Base-by-base conservation (phyloP, 202 grass and related monocot genomes). In the Eragrostis tef region DNA sequence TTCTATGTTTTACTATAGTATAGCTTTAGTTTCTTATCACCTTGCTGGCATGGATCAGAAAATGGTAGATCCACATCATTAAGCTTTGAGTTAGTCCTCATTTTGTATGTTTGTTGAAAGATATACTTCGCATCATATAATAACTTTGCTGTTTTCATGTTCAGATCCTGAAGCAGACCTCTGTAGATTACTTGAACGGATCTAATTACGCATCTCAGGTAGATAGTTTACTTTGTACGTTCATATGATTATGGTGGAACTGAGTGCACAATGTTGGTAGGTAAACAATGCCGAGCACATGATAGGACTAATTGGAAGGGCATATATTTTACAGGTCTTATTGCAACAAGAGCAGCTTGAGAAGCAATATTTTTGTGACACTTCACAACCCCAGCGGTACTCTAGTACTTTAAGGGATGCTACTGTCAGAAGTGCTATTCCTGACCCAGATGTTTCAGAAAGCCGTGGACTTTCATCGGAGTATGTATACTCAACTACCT, bases 361-460 rank as follows among this genome's bases (percentile, higher is more conserved):
- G 88, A 84, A 84, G 48, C 90, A 81, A 85, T 71, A 44, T 70
- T 83, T 52, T 14, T 62, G 11, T 49, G 58, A 73, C 77, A 64
- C 51, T 70, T 64, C 73, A 58, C 64, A 80, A 81, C 57, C 73
- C 20, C 67, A 81, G 67, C 25, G 41, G 16, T 84, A 80, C 64
- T 77, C 73, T 73, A 89, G 74, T 77, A 83, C 79, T 86, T 94
- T 82, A 51, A 82, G 84, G 86, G 79, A 60, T 74, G 83, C 83
- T 73, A 72, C 87, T 75, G 92, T 98, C 43, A 93, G 91, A 87
- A 90, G 71, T 93, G 80, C 78, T 79, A 89, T 98, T 89, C 85
- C 88, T 29, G 95, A 93, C 14, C 95, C 95, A 82, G 90, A 94
- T 85, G 64, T 98, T 73, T 80, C 75, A 80, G 54, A 81, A 86